Conservation (phyloP, 1,139 yeast genomes). For the Yamadazyma buinensis region DNA sequence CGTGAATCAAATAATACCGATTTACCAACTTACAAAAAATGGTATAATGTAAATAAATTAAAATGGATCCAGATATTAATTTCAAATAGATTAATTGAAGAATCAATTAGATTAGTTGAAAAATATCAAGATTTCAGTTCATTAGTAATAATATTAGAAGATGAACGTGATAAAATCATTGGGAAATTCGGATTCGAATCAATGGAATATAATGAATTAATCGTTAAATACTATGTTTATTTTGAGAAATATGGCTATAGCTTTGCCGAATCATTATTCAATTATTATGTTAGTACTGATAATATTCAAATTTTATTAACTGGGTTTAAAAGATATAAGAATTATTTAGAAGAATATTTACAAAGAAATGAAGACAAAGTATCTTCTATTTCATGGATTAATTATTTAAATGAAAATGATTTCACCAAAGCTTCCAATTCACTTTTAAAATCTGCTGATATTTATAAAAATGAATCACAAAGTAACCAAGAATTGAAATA, state of each 20-base stretch:
- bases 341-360: constrained; percentile 52
- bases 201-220: constrained; percentile 12
- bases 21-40: constrained; percentile 25
- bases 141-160: constrained; percentile 60
- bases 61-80: constrained; percentile 57
- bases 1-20: constrained; percentile 16
- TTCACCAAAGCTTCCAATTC: constrained; percentile 49
- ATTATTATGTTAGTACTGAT: constrained; percentile 52
- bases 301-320: constrained; percentile 53
- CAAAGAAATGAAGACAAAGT: constrained; percentile 42
- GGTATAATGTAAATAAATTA: constrained; percentile 31
- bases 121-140: constrained; percentile 62
- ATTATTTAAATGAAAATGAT: constrained; percentile 51
- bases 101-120: constrained; percentile 66
- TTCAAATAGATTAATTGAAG: constrained; percentile 40
- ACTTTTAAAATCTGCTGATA: constrained; percentile 37
- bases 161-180: constrained; percentile 39
- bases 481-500: constrained; percentile 54
- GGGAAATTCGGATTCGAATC: constrained; percentile 19
- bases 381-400: constrained; percentile 71
- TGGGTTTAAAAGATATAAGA: constrained; percentile 53
- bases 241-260: constrained; percentile 61
- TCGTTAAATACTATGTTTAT: constrained; percentile 44
- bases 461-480: constrained; percentile 36
- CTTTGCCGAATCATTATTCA: constrained; percentile 67